Percentiles rank a stretch among this genome's conserved stretches.
Evolutionary conservation across 805 yeast species (phyloP).

Genomic region (Schwanniomyces sp.): DNA sequence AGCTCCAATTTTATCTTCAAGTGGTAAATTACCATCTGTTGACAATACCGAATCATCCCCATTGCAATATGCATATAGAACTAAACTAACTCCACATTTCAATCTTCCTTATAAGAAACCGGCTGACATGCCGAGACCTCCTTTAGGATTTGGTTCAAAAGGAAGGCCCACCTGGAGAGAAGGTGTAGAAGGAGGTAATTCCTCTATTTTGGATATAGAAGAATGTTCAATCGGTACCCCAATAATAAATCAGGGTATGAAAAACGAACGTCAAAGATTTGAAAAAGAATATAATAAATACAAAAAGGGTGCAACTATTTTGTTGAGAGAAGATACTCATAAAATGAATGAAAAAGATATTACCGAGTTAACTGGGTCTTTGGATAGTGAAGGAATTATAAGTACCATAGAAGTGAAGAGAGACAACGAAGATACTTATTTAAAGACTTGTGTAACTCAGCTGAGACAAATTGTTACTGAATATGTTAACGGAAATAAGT

Average conservation of each 20-base stretch:
- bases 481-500: slow-evolving; percentile 68
- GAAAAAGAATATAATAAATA: slow-evolving; percentile 44
- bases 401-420: slow-evolving; percentile 26
- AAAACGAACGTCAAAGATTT: slow-evolving; percentile 62
- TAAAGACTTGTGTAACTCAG: slow-evolving; percentile 76
- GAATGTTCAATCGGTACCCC: slow-evolving; percentile 89
- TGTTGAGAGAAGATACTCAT: slow-evolving; percentile 76
- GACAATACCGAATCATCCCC: slow-evolving; percentile 76
- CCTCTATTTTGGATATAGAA: slow-evolving; percentile 80
- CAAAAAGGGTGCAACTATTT: slow-evolving; percentile 82
- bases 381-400: slow-evolving; percentile 34
- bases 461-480: slow-evolving; percentile 80
- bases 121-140: slow-evolving; percentile 48
- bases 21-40: slow-evolving; percentile 56
- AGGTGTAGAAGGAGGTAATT: slow-evolving; percentile 54
- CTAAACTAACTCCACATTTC: slow-evolving; percentile 95
- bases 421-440: slow-evolving; percentile 25
- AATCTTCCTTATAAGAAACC: slow-evolving; percentile 63
- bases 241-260: slow-evolving; percentile 72
- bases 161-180: slow-evolving; percentile 74
- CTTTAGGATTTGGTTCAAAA: slow-evolving; percentile 86
- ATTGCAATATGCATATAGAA: slow-evolving; percentile 71
- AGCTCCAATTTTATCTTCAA: slow-evolving; percentile 53
- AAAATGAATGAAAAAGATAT: slow-evolving; percentile 27
- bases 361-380: slow-evolving; percentile 42